Conservation (phyloP, 78 protist genomes). For the Dictyostelium firmibasis region DNA sequence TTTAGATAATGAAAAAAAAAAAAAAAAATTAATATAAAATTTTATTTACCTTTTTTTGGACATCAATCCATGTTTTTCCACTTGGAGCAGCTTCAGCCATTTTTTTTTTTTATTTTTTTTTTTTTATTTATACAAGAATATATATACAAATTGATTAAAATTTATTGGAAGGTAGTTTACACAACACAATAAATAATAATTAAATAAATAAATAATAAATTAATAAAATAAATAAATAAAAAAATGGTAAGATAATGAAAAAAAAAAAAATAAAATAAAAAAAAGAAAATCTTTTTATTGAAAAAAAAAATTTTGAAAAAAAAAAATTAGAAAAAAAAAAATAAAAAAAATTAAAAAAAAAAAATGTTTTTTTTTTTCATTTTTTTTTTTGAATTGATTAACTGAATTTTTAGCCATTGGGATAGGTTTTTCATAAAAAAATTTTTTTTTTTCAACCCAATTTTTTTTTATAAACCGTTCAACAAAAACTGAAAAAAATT, state of each 20-base stretch:
- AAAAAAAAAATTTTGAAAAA: not conserved
- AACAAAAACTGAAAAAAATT: too few relatives aligned
- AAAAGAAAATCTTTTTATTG: not conserved
- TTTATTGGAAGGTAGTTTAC: not conserved
- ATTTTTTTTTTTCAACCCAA: not conserved
- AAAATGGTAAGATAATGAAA: not conserved
- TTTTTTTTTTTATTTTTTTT: not conserved
- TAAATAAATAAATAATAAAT: not conserved
- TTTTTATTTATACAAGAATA: constrained; percentile 20
- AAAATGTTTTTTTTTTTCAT: not conserved
- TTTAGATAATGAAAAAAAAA: not conserved
- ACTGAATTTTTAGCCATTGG: not conserved
- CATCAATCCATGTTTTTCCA: constrained; percentile 78
- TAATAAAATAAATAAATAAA: constrained; percentile 1
- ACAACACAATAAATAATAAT: not conserved
- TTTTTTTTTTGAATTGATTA: too few relatives aligned
- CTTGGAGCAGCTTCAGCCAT: not conserved
- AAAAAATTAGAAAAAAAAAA: not conserved
- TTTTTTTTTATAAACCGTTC: too few relatives aligned
- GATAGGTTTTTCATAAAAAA: not conserved
- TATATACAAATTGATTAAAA: not conserved
- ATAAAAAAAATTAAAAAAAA: not conserved
- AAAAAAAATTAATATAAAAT: too few relatives aligned
- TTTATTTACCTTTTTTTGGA: constrained; percentile 75
- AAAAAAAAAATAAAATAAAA: not conserved